Evolutionary conservation across 495 filamentous ascomycete species (phyloP).

Genomic region (Aeminium ludgeri): DNA sequence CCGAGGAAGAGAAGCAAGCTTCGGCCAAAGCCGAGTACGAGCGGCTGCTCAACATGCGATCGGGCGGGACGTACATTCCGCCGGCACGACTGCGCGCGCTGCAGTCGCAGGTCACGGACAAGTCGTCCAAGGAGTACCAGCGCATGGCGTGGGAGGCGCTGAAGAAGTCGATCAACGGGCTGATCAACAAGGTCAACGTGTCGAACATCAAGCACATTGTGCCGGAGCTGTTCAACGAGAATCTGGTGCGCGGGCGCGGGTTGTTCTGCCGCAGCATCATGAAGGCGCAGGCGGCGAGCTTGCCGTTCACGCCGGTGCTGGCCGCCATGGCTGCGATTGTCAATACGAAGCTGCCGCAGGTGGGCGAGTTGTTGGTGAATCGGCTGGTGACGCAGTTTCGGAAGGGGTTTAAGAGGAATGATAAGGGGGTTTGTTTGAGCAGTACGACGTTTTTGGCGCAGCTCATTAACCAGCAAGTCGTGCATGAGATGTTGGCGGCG

Average conservation of each 20-base stretch:
- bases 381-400: constrained; percentile 81
- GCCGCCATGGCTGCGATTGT: constrained; percentile 90
- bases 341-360: constrained; percentile 90
- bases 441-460: constrained; percentile 91
- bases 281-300: constrained; percentile 92
- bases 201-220: constrained; percentile 96
- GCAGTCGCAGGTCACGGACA: constrained; percentile 93
- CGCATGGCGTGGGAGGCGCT: constrained; percentile 97
- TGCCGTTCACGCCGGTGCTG: constrained; percentile 90
- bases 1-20: constrained; percentile 69
- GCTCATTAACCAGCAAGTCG: constrained; percentile 85
- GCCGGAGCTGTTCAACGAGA: constrained; percentile 86
- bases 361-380: constrained; percentile 78
- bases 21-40: constrained; percentile 80
- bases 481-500: constrained; percentile 79
- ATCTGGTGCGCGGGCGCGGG: constrained; percentile 76
- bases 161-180: constrained; percentile 96
- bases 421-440: constrained; percentile 85
- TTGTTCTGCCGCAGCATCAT: constrained; percentile 90
- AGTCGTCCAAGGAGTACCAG: constrained; percentile 90
- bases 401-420: constrained; percentile 90
- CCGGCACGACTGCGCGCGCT: constrained; percentile 79
- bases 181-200: constrained; percentile 97
- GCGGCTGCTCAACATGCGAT: constrained; percentile 74
- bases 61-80: constrained; percentile 89